Conservation (phyloP, 345 rosid genomes). For the Rhodamnia argentea region DNA sequence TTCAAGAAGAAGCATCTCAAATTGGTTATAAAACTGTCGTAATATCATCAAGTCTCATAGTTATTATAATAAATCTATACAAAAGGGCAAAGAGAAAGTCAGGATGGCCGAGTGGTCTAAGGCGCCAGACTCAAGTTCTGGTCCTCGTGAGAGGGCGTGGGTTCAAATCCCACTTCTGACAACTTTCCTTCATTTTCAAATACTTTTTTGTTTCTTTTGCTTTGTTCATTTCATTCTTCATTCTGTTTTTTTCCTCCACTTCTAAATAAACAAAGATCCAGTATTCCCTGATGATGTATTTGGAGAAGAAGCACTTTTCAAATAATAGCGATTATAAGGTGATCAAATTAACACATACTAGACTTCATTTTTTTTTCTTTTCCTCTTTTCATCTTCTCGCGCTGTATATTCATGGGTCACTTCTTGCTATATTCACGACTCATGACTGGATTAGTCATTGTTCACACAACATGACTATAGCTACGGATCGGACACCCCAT, state of each 20-base stretch:
- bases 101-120: slow-evolving; percentile 42
- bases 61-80: no score
- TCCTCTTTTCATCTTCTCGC: neutral
- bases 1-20: neutral
- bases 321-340: neutral
- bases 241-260: neutral
- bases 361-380: neutral
- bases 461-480: neutral
- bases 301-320: neutral
- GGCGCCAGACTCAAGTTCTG: slow-evolving; percentile 49
- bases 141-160: slow-evolving; percentile 46
- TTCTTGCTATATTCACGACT: neutral
- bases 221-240: neutral
- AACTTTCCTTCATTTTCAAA: neutral
- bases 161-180: slow-evolving; percentile 62
- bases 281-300: neutral
- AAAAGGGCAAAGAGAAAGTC: rapidly evolving
- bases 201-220: neutral
- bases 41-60: no score
- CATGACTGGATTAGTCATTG: neutral
- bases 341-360: neutral
- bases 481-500: neutral
- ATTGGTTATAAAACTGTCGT: neutral
- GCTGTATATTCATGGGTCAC: neutral
- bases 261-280: neutral